Base-by-base conservation (phyloP, 179 eudicot genomes). In the Monotropa hypopitys region DNA sequence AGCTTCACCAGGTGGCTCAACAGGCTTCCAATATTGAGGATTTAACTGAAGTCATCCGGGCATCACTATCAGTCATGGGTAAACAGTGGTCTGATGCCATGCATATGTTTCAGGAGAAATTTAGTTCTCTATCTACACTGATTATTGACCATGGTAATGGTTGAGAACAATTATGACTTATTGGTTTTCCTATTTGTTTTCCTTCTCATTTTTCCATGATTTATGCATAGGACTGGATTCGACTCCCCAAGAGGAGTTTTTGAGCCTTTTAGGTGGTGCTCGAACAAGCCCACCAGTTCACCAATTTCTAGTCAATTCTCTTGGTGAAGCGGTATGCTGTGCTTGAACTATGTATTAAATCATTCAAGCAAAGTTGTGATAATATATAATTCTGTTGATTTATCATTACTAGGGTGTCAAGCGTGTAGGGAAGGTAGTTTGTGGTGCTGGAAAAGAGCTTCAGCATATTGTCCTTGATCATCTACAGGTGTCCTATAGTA, bases 81-180 rank as follows among this genome's bases (percentile, higher is more conserved):
- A 96, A 93, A 84, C 98, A 90, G 86, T 96, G 99, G 99, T 86
- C 89, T 79, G 97, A 95, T 84, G 92, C 96, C 51, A 90, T 93
- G 87, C 91, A 86, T 80, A 83, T 82, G 40, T 95, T 88, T 87
- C 94, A 84, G 63, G 96, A 95, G 81, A 95, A 95, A 80, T 93
- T 95, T 77, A 85, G 84, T 82, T 82, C 92, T 72, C 82, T 95
- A 65, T 83, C 95, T 62, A 86, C 93, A 74, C 86, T 95, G 56
- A 93, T 95, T 79, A 80, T 76, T 73, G 89, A 87, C 85, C 88
- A 95, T 78, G 99, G 99, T 95, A 94, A 84, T 26, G 23, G 45
- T 59, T 62, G 73, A 77, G 62, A 30, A 79, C 33, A 53, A 26
- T 77, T 62, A 68, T 10, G 51, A 43, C 73, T 70, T 20, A 67